phyloP scores from a whole-genome alignment of 169 alveolate genomes.

The Plasmodium coatneyi region DNA sequence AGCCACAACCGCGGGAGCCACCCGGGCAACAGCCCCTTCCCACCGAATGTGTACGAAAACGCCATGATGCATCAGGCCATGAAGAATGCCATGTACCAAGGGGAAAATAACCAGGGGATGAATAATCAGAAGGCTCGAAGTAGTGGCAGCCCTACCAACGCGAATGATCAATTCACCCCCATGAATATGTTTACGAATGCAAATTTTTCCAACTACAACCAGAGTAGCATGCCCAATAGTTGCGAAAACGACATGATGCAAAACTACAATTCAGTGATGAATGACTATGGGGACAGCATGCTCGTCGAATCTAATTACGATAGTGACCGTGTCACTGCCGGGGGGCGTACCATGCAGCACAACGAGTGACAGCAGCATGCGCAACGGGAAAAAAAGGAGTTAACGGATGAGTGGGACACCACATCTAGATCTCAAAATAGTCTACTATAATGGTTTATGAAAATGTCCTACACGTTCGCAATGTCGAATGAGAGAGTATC shows the following conservation, averaged over 20 bases:
- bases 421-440: not conserved
- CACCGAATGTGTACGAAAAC: slow-evolving; percentile 1
- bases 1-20: not conserved
- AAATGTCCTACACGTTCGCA: not conserved
- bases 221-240: slow-evolving; percentile 4
- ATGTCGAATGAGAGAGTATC: not conserved
- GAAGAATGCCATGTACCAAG: slow-evolving; percentile 16
- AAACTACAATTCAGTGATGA: slow-evolving; percentile 6
- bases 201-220: not conserved
- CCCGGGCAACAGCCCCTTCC: not conserved
- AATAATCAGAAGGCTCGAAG: not conserved
- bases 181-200: slow-evolving; percentile 10
- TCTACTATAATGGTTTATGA: not conserved
- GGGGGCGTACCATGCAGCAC: slow-evolving; percentile 2
- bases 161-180: slow-evolving; percentile 12
- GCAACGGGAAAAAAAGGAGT: not conserved
- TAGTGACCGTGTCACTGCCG: not conserved
- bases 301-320: not conserved
- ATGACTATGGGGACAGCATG: slow-evolving; percentile 16
- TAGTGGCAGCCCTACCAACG: not conserved
- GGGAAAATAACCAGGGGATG: not conserved
- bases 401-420: not conserved
- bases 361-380: not conserved
- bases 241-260: slow-evolving; percentile 15
- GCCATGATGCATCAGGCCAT: not conserved